Conservation (phyloP, 2,329 filamentous ascomycete genomes). For the Pleoardoris graminearum region DNA sequence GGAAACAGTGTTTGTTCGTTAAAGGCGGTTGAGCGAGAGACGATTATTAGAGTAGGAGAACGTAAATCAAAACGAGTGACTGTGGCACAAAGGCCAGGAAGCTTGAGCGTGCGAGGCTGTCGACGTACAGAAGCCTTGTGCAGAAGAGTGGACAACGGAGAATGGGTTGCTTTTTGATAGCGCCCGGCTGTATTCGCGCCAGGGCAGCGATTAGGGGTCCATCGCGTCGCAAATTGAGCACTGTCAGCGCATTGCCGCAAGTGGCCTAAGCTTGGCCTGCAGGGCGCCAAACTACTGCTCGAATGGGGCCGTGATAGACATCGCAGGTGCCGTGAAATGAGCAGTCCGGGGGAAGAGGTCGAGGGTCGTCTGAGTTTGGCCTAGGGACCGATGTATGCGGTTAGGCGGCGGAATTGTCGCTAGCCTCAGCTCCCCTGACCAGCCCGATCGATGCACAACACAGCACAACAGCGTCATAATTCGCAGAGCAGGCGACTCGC, state of each 20-base stretch:
- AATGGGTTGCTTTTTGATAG: slow-evolving; percentile 39
- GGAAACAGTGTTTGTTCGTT: slow-evolving; percentile 47
- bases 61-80: slow-evolving; percentile 39
- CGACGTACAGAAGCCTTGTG: slow-evolving; percentile 39
- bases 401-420: slow-evolving; percentile 3
- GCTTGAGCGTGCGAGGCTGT: slow-evolving; percentile 38
- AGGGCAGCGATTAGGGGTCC: slow-evolving; percentile 35
- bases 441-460: slow-evolving; percentile 14
- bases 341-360: slow-evolving; percentile 29
- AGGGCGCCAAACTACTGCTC: slow-evolving; percentile 24
- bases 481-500: neutral
- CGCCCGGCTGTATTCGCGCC: slow-evolving; percentile 13
- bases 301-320: slow-evolving; percentile 30
- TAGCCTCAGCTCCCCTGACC: slow-evolving; percentile 19
- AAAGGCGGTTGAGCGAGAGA: slow-evolving; percentile 13
- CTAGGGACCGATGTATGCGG: neutral
- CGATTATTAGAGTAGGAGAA: slow-evolving; percentile 21
- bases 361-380: slow-evolving; percentile 1
- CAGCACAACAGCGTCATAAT: slow-evolving; percentile 15
- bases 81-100: slow-evolving; percentile 39
- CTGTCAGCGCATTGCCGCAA: slow-evolving; percentile 26
- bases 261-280: slow-evolving; percentile 23
- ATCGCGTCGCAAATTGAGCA: slow-evolving; percentile 25
- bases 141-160: slow-evolving; percentile 30
- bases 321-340: slow-evolving; percentile 33